Conservation (phyloP, 2,329 filamentous ascomycete species). For the Apiospora phragmitis region DNA sequence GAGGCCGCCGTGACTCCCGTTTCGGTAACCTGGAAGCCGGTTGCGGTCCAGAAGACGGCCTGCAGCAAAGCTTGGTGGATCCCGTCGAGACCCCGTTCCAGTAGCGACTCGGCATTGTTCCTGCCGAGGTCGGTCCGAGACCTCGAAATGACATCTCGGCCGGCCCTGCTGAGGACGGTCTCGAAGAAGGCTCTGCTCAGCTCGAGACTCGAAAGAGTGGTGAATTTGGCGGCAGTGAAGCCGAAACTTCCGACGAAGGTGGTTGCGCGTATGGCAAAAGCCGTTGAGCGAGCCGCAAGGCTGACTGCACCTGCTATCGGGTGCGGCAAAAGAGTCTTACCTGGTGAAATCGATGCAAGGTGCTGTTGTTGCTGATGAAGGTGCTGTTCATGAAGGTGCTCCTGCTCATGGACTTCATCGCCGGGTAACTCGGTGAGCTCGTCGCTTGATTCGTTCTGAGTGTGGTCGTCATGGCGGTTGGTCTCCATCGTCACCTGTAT, state of each 20-base stretch:
- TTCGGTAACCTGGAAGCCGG: conserved; percentile 59
- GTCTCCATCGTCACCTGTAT: background rate
- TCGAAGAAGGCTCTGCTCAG: conserved; percentile 56
- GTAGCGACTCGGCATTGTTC: conserved; percentile 55
- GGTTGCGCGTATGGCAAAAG: conserved; percentile 55
- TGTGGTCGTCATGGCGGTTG: background rate
- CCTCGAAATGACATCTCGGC: conserved; percentile 47
- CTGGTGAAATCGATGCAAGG: conserved; percentile 19
- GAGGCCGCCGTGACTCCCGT: conserved; percentile 55
- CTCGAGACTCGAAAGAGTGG: conserved; percentile 58
- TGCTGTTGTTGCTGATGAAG: background rate
- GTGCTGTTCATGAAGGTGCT: background rate
- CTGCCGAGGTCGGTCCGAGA: conserved; percentile 48
- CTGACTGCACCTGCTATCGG: conserved; percentile 61
- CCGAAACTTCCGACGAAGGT: conserved; percentile 53
- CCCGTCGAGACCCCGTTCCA: conserved; percentile 57
- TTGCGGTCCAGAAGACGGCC: conserved; percentile 61
- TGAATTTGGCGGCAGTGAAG: conserved; percentile 54
- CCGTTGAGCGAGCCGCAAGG: conserved; percentile 60
- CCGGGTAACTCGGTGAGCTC: background rate
- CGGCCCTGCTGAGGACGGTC: conserved; percentile 53
- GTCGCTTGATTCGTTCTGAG: conserved; percentile 5
- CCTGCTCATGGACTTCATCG: background rate
- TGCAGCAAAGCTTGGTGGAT: conserved; percentile 59
- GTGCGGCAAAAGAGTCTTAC: conserved; percentile 55